A percentile compares a stretch with the other conserved stretches of the same genome.
Evolutionary conservation across 139 green algal genomes (phyloP).

Genomic region (Edaphochlamys debaryana): DNA sequence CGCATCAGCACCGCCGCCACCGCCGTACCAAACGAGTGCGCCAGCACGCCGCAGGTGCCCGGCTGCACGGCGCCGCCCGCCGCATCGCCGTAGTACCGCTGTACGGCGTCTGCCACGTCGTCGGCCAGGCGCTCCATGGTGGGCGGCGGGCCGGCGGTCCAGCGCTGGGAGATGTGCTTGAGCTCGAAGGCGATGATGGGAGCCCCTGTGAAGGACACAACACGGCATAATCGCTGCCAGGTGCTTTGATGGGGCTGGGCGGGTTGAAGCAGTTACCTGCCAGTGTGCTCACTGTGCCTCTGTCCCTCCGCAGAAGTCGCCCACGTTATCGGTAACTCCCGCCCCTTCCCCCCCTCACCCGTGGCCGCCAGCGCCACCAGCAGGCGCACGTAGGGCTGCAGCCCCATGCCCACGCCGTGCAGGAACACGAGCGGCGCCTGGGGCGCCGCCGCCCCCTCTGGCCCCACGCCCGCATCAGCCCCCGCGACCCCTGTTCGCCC

Average conservation of each 20-base stretch:
- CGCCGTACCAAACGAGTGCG: conserved; percentile 41
- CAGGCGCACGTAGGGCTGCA: conserved; percentile 56
- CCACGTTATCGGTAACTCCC: too few species aligned
- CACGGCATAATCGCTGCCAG: too few species aligned
- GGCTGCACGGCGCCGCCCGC: conserved; percentile 5
- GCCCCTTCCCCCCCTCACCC: conserved; percentile 37
- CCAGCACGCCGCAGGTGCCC: conserved; percentile 12
- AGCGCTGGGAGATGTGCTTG: conserved; percentile 59
- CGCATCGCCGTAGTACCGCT: too few species aligned
- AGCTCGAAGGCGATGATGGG: conserved; percentile 64
- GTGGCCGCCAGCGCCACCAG: conserved; percentile 56
- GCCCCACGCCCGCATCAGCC: not conserved
- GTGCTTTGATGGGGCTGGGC: too few species aligned
- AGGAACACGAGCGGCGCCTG: conserved; percentile 41
- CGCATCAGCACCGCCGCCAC: conserved; percentile 42
- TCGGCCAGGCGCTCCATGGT: conserved; percentile 22
- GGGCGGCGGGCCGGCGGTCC: conserved; percentile 42
- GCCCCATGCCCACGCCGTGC: conserved; percentile 55
- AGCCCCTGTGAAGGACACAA: conserved; percentile 8
- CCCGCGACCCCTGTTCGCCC: not conserved
- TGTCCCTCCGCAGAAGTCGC: too few species aligned
- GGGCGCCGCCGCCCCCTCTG: too few species aligned
- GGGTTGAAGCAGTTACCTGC: too few species aligned
- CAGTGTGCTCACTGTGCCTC: too few species aligned
- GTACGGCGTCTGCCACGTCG: conserved; percentile 17